Conservation (phyloP, 129 eudicot genomes). For the Lactuca saligna region DNA sequence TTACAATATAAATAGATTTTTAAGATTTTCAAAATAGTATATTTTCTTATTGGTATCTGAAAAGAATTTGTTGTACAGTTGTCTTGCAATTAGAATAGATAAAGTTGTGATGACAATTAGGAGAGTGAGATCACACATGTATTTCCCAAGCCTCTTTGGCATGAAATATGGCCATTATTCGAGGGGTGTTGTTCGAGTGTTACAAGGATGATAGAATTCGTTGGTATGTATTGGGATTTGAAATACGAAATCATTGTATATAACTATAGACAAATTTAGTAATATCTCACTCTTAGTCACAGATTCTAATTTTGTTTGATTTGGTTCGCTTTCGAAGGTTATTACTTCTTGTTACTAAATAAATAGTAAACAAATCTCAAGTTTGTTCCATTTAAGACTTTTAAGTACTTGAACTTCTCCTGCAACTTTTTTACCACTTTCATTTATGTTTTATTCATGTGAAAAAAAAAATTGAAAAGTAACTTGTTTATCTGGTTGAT, state of each 20-base stretch:
- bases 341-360: background rate
- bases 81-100: background rate
- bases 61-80: background rate
- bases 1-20: too few relatives aligned
- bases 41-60: too few relatives aligned
- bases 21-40: background rate
- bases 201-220: too few relatives aligned
- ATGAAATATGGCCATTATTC: background rate
- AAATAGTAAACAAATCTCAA: too few relatives aligned
- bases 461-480: too few relatives aligned
- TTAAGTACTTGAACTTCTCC: background rate
- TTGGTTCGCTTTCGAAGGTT: background rate
- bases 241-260: too few relatives aligned
- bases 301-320: background rate
- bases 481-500: background rate
- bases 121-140: background rate
- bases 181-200: background rate
- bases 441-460: too few relatives aligned
- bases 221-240: too few relatives aligned
- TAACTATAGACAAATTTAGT: too few relatives aligned
- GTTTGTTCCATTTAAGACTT: background rate
- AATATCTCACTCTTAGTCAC: too few relatives aligned
- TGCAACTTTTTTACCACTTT: background rate
- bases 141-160: background rate
- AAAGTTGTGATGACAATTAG: background rate